Evolutionary conservation across 2,329 filamentous ascomycete species (phyloP), one percentile per base, ranked within the genome.

Genomic region (Cercospora canescens): DNA sequence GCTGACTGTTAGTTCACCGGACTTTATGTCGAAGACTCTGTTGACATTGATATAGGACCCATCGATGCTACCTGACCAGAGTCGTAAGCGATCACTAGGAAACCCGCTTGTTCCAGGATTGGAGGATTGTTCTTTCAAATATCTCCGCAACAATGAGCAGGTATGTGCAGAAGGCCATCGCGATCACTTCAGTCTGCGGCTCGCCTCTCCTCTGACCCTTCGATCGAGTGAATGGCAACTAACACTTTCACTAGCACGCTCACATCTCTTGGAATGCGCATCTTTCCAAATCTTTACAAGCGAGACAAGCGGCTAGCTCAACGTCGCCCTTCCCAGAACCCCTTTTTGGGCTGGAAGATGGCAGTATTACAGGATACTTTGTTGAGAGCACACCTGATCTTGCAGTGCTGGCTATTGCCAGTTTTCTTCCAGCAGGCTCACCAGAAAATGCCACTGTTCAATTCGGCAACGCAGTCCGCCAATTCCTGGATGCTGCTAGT

Each of bases 341-440:
- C 8, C 32, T 60, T 8, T 34, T 60, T 1, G 45, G 16, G 39
- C 37, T 54, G 6, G 69, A 69, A 26, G 41, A 60, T 37, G 45
- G 48, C 11, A 72, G 83, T 34, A 77, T 70, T 9, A 26, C 78
- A 12, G 83, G 83, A 1, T 85, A 84, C 70, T 83, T 79, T 62
- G 78, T 83, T 12, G 77, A 80, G 34, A 74, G 76, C 1, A 77
- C 82, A 9, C 71, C 80, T 64, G 80, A 85, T 67, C 77, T 82
- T 9, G 82, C 80, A 18, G 78, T 85, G 24, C 77, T 85, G n/a
- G 78, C 77, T 39, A 78, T 84, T 9, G 75, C 77, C 1, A 78
- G 74, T 7, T 85, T 84, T 63, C 69, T 75, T 14, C 69, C 70
- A 21, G 67, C 64, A 9, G 52, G 61, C 2, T 72, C 73, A 2